A percentile compares a stretch with the other conserved stretches of the same genome.
phyloP scores from a whole-genome alignment of 352 stramenopile genomes.

The Phytophthora pseudosyringae region DNA sequence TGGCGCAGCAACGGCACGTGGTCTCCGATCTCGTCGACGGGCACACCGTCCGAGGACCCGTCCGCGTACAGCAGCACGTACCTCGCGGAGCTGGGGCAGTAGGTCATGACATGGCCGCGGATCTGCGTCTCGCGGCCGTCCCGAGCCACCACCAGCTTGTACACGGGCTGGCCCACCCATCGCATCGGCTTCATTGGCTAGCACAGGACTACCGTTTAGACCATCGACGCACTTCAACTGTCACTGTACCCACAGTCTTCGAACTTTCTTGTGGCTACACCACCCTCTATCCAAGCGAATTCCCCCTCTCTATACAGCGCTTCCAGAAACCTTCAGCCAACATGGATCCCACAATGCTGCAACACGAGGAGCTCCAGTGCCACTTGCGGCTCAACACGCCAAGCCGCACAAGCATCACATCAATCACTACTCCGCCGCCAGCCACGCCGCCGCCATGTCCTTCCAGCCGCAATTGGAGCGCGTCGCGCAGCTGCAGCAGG shows the following conservation, averaged over 20 bases:
- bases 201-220: slow-evolving; percentile 11
- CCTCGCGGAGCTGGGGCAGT: slow-evolving; percentile 3
- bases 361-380: slow-evolving; percentile 4
- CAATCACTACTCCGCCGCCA: slow-evolving; percentile 1
- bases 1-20: slow-evolving; percentile 17
- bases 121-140: slow-evolving; percentile 12
- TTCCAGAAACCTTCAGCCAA: slow-evolving; percentile 13
- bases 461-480: slow-evolving; percentile 69
- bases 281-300: slow-evolving; percentile 14
- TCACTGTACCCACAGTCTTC: slow-evolving; percentile 9
- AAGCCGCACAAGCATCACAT: background rate
- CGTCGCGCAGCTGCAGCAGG: slow-evolving; percentile 63
- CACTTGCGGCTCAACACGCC: slow-evolving; percentile 17
- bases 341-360: too few species aligned
- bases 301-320: slow-evolving; percentile 3
- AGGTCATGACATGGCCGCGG: slow-evolving; percentile 11
- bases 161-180: slow-evolving; percentile 22
- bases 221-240: background rate
- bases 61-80: slow-evolving; percentile 26
- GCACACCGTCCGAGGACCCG: slow-evolving; percentile 17
- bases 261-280: slow-evolving; percentile 26
- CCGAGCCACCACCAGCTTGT: slow-evolving; percentile 10
- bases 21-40: slow-evolving; percentile 23
- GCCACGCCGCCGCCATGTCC: slow-evolving; percentile 38
- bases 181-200: slow-evolving; percentile 1